A percentile compares a stretch with the other conserved stretches of the same genome.
phyloP scores from a whole-genome alignment of 176 grass and related monocot species.

The maize (Zea mays) region DNA sequence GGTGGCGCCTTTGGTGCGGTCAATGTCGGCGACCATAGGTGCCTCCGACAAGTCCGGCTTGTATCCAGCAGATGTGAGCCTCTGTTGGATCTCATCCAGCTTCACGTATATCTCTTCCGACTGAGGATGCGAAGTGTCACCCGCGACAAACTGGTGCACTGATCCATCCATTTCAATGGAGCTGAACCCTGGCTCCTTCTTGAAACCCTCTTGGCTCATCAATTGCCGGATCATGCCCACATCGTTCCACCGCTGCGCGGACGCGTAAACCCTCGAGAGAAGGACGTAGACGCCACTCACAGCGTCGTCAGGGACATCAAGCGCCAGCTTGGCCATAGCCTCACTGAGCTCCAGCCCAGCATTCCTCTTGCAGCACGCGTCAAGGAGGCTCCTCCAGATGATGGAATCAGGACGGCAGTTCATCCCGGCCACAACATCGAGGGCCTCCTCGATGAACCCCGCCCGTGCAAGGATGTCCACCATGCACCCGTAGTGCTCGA shows the following conservation, averaged over 20 bases:
- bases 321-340: slow-evolving; percentile 62
- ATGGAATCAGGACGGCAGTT: slow-evolving; percentile 63
- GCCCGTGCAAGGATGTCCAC: slow-evolving; percentile 79
- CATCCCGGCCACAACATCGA: slow-evolving; percentile 66
- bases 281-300: slow-evolving; percentile 70
- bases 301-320: slow-evolving; percentile 64
- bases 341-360: slow-evolving; percentile 60
- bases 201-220: slow-evolving; percentile 64
- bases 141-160: slow-evolving; percentile 75
- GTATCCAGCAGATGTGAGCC: slow-evolving; percentile 56
- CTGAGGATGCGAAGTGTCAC: slow-evolving; percentile 70
- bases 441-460: slow-evolving; percentile 68
- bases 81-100: slow-evolving; percentile 51
- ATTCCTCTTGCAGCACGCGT: slow-evolving; percentile 67
- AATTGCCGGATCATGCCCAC: slow-evolving; percentile 64
- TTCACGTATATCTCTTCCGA: slow-evolving; percentile 63
- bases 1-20: slow-evolving; percentile 43
- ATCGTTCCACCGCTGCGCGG: slow-evolving; percentile 73
- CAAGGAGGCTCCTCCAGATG: slow-evolving; percentile 85
- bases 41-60: slow-evolving; percentile 68
- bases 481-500: slow-evolving; percentile 93
- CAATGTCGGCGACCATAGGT: slow-evolving; percentile 46
- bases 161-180: slow-evolving; percentile 70
- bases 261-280: slow-evolving; percentile 77
- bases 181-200: slow-evolving; percentile 81